Evolutionary conservation across 768 basidiomycete species (phyloP).

Genomic region (Amanita phalloides): DNA sequence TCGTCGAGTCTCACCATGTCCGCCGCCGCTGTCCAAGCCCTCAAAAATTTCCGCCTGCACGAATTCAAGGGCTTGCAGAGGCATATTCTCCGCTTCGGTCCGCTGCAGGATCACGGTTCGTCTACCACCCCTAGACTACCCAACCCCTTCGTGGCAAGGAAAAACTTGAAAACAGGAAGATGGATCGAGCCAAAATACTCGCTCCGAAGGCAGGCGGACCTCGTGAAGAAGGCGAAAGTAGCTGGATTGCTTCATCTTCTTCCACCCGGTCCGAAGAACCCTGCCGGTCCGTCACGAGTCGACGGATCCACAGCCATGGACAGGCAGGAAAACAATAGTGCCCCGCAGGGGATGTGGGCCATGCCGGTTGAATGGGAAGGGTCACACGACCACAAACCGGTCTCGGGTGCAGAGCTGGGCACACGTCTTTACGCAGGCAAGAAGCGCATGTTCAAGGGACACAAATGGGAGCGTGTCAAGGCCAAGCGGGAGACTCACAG

Average conservation of each 20-base stretch:
- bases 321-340: not conserved
- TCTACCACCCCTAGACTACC: slow-evolving; percentile 21
- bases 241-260: slow-evolving; percentile 45
- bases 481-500: slow-evolving; percentile 35
- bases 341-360: slow-evolving; percentile 17
- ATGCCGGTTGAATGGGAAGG: slow-evolving; percentile 32
- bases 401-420: slow-evolving; percentile 28
- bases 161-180: slow-evolving; percentile 46
- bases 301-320: not conserved
- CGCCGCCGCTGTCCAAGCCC: slow-evolving; percentile 17
- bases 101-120: slow-evolving; percentile 17
- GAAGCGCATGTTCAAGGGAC: slow-evolving; percentile 91
- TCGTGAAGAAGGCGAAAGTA: slow-evolving; percentile 60
- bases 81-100: slow-evolving; percentile 25
- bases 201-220: slow-evolving; percentile 64
- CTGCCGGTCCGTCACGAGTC: slow-evolving; percentile 1
- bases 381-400: slow-evolving; percentile 28
- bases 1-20: not conserved
- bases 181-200: slow-evolving; percentile 69
- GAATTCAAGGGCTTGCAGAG: slow-evolving; percentile 29
- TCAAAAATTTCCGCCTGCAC: slow-evolving; percentile 35
- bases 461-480: slow-evolving; percentile 67
- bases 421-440: slow-evolving; percentile 57
- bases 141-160: slow-evolving; percentile 66
- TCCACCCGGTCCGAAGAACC: slow-evolving; percentile 55